Evolutionary conservation across 352 stramenopile species (phyloP).

Genomic region (Globisporangium apiculatum): DNA sequence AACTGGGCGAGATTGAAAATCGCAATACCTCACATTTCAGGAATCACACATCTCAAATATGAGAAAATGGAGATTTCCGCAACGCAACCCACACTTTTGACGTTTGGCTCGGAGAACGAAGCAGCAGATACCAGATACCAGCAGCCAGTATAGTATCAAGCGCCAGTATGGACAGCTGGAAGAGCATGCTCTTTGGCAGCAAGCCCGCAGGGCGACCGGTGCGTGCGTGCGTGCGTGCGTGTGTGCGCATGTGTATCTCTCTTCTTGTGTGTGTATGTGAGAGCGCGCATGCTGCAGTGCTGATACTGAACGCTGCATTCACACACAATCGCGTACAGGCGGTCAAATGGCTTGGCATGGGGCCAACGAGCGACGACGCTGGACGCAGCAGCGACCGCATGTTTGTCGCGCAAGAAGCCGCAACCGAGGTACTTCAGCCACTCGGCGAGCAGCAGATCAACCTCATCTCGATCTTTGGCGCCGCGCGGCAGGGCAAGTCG

Average conservation of each 20-base stretch:
- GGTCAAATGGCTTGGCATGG: conserved; percentile 83
- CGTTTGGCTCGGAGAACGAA: too few species aligned
- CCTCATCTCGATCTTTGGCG: conserved; percentile 83
- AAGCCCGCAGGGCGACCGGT: conserved; percentile 19
- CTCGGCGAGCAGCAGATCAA: conserved; percentile 65
- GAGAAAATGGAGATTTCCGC: too few species aligned
- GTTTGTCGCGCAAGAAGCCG: conserved; percentile 57
- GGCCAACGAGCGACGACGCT: conserved; percentile 19
- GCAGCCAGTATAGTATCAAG: not conserved
- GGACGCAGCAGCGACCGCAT: conserved; percentile 42
- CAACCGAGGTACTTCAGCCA: conserved; percentile 50
- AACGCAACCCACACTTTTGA: too few species aligned
- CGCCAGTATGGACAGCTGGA: conserved; percentile 24
- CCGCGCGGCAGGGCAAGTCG: conserved; percentile 75
- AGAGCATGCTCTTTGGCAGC: conserved; percentile 31
- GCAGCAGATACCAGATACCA: too few species aligned
- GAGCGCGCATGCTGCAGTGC: not conserved
- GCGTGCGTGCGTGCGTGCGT: not conserved
- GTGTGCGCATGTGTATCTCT: not conserved
- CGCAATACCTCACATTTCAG: too few species aligned
- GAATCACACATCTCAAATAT: too few species aligned
- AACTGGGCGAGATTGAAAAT: too few species aligned
- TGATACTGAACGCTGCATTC: not conserved
- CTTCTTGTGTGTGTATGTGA: too few species aligned
- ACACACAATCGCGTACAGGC: conserved; percentile 22